phyloP scores from a whole-genome alignment of 2,329 filamentous ascomycete species.

The Ophiostoma ulmi region DNA sequence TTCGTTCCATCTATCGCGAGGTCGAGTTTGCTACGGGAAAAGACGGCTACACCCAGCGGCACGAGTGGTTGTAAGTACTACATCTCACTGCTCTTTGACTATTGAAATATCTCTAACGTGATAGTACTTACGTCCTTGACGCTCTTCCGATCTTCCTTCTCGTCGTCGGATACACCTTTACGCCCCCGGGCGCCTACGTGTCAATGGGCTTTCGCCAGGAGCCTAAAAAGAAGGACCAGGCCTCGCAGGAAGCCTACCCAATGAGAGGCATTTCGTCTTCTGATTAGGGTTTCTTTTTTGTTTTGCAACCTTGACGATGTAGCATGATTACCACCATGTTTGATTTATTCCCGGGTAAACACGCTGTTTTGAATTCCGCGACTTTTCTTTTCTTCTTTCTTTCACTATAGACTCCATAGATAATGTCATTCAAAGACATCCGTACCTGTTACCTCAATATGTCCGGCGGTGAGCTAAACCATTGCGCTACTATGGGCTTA shows the following conservation, averaged over 20 bases:
- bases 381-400: background rate
- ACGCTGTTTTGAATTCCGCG: background rate
- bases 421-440: background rate
- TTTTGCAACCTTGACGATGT: background rate
- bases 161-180: slow-evolving; percentile 31
- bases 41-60: slow-evolving; percentile 27
- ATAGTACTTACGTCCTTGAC: slow-evolving; percentile 32
- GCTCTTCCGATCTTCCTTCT: slow-evolving; percentile 33
- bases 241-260: slow-evolving; percentile 10
- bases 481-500: background rate
- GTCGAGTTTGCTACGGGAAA: slow-evolving; percentile 33
- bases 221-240: slow-evolving; percentile 17
- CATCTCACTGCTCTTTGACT: slow-evolving; percentile 22
- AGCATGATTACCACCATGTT: background rate
- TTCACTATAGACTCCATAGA: background rate
- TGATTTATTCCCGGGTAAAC: background rate
- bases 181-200: slow-evolving; percentile 34
- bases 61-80: slow-evolving; percentile 30
- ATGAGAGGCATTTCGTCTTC: slow-evolving; percentile 13
- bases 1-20: slow-evolving; percentile 34
- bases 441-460: background rate
- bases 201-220: slow-evolving; percentile 34
- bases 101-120: background rate
- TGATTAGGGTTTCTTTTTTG: background rate
- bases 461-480: background rate